Percentiles rank a stretch among this genome's conserved stretches.
Evolutionary conservation across 2,329 filamentous ascomycete genomes (phyloP).

Genomic region (Exophiala sideris): DNA sequence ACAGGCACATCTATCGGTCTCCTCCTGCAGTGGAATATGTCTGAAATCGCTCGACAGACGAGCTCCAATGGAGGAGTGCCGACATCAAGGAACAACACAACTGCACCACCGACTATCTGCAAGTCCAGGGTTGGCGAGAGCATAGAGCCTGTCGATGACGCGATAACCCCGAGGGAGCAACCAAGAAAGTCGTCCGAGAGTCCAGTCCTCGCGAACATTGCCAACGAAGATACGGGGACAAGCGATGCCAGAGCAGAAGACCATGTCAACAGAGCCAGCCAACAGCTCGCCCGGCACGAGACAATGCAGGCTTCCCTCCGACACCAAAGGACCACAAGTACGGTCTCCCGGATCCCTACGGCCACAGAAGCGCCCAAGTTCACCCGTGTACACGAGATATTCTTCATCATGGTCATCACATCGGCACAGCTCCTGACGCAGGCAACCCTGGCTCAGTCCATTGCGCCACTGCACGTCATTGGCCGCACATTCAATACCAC

Average conservation of each 20-base stretch:
- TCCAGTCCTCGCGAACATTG: neutral
- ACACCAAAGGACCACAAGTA: neutral
- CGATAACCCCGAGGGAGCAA: no score
- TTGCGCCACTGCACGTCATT: constrained; percentile 45
- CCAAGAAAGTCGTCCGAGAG: no score
- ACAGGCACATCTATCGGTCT: no score
- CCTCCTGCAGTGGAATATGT: no score
- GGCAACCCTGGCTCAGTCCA: constrained; percentile 33
- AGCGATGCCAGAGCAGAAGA: neutral
- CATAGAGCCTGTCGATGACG: no score
- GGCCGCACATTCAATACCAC: constrained; percentile 41
- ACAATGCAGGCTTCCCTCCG: neutral
- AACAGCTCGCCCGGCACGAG: neutral
- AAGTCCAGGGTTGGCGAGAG: no score
- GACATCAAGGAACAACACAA: no score
- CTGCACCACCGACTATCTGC: no score
- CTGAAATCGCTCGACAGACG: no score
- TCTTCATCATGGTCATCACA: neutral
- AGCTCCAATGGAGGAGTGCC: no score
- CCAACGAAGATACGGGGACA: no score
- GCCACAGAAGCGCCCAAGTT: neutral
- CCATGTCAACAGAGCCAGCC: neutral
- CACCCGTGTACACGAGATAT: neutral
- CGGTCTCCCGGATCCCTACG: neutral
- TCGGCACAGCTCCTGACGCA: constrained; percentile 31